Base-by-base conservation (phyloP, 345 rosid genomes). In the Melaleuca alternifolia region DNA sequence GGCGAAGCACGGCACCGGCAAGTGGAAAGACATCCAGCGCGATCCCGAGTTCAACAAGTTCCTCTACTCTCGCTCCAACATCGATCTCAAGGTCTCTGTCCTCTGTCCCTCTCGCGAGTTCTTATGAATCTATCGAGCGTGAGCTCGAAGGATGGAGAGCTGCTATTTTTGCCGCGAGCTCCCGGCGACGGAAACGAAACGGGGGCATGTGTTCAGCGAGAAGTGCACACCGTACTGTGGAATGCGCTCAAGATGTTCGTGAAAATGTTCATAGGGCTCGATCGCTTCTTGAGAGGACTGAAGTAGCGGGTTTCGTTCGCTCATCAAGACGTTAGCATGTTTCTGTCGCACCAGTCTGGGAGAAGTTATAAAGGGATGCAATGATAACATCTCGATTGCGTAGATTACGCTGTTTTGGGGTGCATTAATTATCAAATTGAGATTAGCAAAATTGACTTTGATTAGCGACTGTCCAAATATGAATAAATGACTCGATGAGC, bases 1-100 rank as follows among this genome's bases (percentile, higher is more conserved):
- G 23, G 90, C 90, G 59, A 96, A 95, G 89, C 92, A 96, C 89
- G 97, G 98, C 41, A 83, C 93, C 30, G 98, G 98, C 56, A 94
- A 93, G 46, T 97, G 98, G 99, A 92, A 88, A 86, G 90, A 88
- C 86, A 97, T 97, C 51, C 90, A 89, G 84, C 90, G 87, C 59
- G 97, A 96, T 87, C 96, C 98, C 4, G 93, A 94, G 86, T 96
- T 95, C 86, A 88, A 91, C 59, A 92, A 88, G 65, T 88, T 85
- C 84, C 94, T 96, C 57, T 86, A 46, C 87, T 85, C 91, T 85
- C 98, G 97, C 89, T 92, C 95, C 89, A 95, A 96, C 89, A 91
- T 93, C 91, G 92, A 95, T 91, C 98, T 97, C 91, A 95, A 95
- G 98, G 99, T 94, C 82, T 33, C 23, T 28, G 7, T 10, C 50